Base-by-base conservation (phyloP, 2,329 filamentous ascomycete genomes). In the Claviceps quebecensis region DNA sequence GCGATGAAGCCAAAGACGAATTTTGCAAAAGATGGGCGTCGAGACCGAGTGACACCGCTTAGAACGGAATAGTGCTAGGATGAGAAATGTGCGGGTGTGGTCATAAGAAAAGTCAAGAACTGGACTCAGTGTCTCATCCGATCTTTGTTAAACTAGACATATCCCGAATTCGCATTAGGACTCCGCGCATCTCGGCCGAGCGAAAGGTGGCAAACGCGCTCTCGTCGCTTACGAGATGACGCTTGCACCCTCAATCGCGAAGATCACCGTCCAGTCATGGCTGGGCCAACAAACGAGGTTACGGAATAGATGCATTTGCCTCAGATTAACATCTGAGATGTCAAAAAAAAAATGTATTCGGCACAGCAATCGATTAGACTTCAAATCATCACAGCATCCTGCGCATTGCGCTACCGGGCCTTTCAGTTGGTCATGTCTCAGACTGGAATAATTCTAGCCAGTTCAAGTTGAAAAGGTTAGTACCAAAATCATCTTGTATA, bases 381-480 rank as follows among this genome's bases (percentile, higher is more conserved):
- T 48, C 2, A 39, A 38, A 26, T 8, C 4, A 34, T 8, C 2
- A 14, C 14, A 29, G 41, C 11, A 48, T 22, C 17, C 45, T 16
- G 9, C 26, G 7, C 17, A n/a, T 29, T 29, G 44, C 44, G 26
- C 7, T 4, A 17, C n/a, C 9, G 16, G 29, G 6, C 22, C 34
- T 40, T 34, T 23, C 4, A 19, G 1, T 16, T 38, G 11, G 26
- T 50, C 1, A 50, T 2, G 34, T 29, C 22, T 45, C 49, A 11
- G 34, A 46, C 13, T 45, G 49, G 13, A 50, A 50, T 1, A 50
- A 2, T 34, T 50, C 49, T 36, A 50, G 13, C 49, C 49, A 50
- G 22, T 50, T 36, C 36, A 50, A 34, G 19, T 23, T 50, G 6
- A 43, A 16, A n/a, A 50, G 43, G 41, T 46, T 34, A 4, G 49